Evolutionary conservation across 2,329 filamentous ascomycete species (phyloP), one percentile per base, ranked within the genome.

Genomic region (Beauveria brongniartii): DNA sequence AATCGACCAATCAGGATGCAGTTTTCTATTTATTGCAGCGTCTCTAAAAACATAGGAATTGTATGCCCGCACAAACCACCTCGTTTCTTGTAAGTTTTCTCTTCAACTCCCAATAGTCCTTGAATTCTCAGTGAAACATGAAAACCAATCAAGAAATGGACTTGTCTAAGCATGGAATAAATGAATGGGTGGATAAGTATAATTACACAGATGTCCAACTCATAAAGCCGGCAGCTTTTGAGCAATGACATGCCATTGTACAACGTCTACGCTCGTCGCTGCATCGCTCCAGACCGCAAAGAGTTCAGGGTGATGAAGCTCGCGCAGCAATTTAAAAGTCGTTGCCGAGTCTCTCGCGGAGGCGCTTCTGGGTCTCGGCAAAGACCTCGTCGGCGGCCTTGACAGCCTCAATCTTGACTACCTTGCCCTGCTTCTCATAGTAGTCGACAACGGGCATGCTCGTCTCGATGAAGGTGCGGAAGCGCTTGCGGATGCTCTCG

Each of bases 381-480:
- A 82, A 85, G 54, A 88, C 85, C 30, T 72, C 81, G 30, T 90
- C 86, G 2, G 90, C 87, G 8, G 76, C 69, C 48, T 84, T 82
- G 28, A 86, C 88, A 34, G 92, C 91, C 68, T 87, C 80, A 50
- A 97, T 82, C 77, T 87, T 90, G 72, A 96, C 84, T 18, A 97
- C 91, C 71, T 87, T 87, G 68, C 84, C 86, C 76, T 92, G 80
- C 69, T 80, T 80, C 70, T 88, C 86, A 73, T 89, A 97, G 72
- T 91, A 85, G 67, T 96, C 83, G 59, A 99, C 91, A 52, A 97
- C 94, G 28, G 94, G 94, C 93, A 97, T 97, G 77, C 91, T 96
- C 2, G 92, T 96, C 76, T 97, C 92, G 68, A 95, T 80, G 72
- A 97, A 99, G 4, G 89, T 92, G 71, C 86, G 87, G 82, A 99